Conservation (phyloP, 495 filamentous ascomycete species). For the Penicillium antarcticum region DNA sequence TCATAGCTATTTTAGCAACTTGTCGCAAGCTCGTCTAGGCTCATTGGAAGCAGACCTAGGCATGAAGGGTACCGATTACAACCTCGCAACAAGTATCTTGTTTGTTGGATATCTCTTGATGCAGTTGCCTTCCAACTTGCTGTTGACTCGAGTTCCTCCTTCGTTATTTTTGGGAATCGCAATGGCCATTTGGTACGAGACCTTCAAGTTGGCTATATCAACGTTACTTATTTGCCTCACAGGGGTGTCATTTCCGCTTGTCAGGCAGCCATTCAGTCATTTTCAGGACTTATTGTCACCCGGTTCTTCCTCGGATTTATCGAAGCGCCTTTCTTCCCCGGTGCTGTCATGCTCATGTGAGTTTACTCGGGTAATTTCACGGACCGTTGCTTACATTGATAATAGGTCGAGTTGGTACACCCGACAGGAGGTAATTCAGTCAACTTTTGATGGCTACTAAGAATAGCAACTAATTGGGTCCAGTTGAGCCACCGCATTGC, state of each 20-base stretch:
- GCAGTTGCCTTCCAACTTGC: conserved; percentile 59
- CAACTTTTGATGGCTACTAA: background rate
- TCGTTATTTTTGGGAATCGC: conserved; percentile 28
- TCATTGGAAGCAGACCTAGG: conserved; percentile 44
- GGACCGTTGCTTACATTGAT: background rate
- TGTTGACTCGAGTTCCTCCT: conserved; percentile 46
- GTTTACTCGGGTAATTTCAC: conserved; percentile 1
- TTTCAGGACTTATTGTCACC: conserved; percentile 56
- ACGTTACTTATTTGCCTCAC: conserved; percentile 35
- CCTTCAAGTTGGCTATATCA: conserved; percentile 45
- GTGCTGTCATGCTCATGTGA: conserved; percentile 37
- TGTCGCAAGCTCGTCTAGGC: conserved; percentile 38
- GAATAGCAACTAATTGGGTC: background rate
- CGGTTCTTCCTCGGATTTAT: conserved; percentile 70
- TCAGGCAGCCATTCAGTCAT: conserved; percentile 55
- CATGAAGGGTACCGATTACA: conserved; percentile 48
- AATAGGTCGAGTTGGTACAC: conserved; percentile 48
- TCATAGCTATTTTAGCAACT: conserved; percentile 16
- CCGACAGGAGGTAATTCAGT: conserved; percentile 39
- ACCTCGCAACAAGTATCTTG: conserved; percentile 61
- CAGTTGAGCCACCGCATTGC: conserved; percentile 44
- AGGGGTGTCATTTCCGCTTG: conserved; percentile 62
- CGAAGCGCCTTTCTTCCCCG: conserved; percentile 49
- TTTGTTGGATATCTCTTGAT: conserved; percentile 64
- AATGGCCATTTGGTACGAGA: conserved; percentile 39